Evolutionary conservation across 2,329 filamentous ascomycete genomes (phyloP).

Genomic region (Decorospora gaudefroyi): DNA sequence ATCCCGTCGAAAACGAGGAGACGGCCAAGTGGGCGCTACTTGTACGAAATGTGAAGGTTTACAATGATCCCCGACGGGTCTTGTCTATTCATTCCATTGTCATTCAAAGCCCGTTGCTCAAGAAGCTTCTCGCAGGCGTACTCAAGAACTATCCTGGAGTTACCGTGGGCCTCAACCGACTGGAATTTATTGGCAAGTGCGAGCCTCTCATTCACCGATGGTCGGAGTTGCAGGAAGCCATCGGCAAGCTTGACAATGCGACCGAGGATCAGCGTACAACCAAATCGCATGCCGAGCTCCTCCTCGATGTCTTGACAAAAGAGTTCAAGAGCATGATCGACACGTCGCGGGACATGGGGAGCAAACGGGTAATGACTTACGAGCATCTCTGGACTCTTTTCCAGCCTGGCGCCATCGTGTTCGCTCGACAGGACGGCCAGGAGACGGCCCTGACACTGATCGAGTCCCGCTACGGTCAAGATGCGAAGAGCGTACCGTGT

Average conservation of each 20-base stretch:
- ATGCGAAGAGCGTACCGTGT: constrained; percentile 42
- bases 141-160: constrained; percentile 65
- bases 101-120: constrained; percentile 67
- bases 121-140: constrained; percentile 60
- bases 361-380: constrained; percentile 50
- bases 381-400: constrained; percentile 53
- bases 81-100: constrained; percentile 67
- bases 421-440: constrained; percentile 45
- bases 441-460: constrained; percentile 41
- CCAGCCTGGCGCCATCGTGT: constrained; percentile 43
- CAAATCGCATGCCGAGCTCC: constrained; percentile 48
- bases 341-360: constrained; percentile 48
- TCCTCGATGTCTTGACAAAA: constrained; percentile 46
- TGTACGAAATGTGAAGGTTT: constrained; percentile 50
- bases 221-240: constrained; percentile 48
- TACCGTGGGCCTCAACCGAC: constrained; percentile 63
- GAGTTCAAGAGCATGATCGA: constrained; percentile 52
- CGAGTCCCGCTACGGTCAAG: constrained; percentile 40
- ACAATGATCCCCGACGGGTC: constrained; percentile 61
- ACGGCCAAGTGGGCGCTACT: constrained; percentile 62
- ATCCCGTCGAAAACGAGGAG: constrained; percentile 61
- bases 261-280: constrained; percentile 39
- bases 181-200: constrained; percentile 66
- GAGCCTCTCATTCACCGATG: constrained; percentile 69
- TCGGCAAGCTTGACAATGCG: constrained; percentile 31